Evolutionary conservation across 768 basidiomycete species (phyloP), one percentile per base, ranked within the genome.

Genomic region (Hericium erinaceus): DNA sequence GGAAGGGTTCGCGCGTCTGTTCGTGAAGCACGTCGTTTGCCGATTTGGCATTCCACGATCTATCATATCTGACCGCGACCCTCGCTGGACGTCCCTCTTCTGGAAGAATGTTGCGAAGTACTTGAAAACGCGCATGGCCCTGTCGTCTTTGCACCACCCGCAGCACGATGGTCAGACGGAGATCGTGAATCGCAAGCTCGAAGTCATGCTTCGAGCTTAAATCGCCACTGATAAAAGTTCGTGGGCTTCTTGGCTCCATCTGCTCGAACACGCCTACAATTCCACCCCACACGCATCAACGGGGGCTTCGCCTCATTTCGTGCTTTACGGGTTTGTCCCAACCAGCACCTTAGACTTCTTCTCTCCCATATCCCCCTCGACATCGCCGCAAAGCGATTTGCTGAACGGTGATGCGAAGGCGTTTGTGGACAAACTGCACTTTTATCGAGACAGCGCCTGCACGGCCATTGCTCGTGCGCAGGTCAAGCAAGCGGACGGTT

Each of bases 61-160:
- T 26, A 57, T 50, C 16, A 39, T 40, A 18, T n/a, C 38, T 3
- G 56, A 50, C 48, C 7, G 33, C 8, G 33, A 50, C 13, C 39
- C 56, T 63, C 48, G 49, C 63, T 65, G 40, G 13, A 60, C 11
- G 62, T 63, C 38, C 58, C 57, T 0, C 52, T 64, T 39, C 60
- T 61, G 15, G 52, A 58, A 28, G 56, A 63, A 0, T 26, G 61
- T 1, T 50, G 64, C 6, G 62, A 63, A 24, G 54, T 65, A 4
- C 64, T 63, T 2, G 50, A 54, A 38, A 4, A 22, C 0, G 3
- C 40, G 9, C 52, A 39, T 10, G 28, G 39, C 2, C 16, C 4
- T 3, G 3, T 60, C n/a, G 16, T 64, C 11, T 2, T 10, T 3
- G 51, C 56, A 18, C 12, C 48, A 2, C 64, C 62, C 46, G 59